phyloP scores from a whole-genome alignment of 139 green algal genomes.

The Ettlia oleoabundans region DNA sequence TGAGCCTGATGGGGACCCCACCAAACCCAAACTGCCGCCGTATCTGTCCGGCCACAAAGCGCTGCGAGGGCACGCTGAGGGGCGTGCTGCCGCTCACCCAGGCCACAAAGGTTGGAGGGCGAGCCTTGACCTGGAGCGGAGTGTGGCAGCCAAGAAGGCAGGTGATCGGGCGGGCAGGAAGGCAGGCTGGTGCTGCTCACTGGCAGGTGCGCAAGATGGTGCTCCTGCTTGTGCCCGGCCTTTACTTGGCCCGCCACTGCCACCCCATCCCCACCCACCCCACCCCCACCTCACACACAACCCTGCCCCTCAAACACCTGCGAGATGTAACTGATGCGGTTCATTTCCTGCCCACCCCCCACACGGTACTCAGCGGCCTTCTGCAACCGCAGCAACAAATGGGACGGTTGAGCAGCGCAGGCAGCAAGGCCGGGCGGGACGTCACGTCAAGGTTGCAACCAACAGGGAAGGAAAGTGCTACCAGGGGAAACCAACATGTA shows the following conservation, averaged over 20 bases:
- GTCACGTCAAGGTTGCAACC: not conserved
- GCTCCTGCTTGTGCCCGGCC: no score
- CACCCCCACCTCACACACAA: no score
- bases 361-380: not conserved
- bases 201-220: no score
- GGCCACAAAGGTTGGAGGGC: slow-evolving; percentile 81
- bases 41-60: slow-evolving; percentile 32
- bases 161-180: not conserved
- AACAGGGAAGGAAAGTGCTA: no score
- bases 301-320: slow-evolving; percentile 42
- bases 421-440: not conserved
- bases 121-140: slow-evolving; percentile 61
- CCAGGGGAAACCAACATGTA: no score
- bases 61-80: not conserved
- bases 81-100: slow-evolving; percentile 57
- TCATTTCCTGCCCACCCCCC: slow-evolving; percentile 49
- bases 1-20: slow-evolving; percentile 39
- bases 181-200: no score
- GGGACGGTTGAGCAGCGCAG: not conserved
- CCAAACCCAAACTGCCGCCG: slow-evolving; percentile 42
- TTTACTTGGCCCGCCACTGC: not conserved
- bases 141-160: not conserved
- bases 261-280: no score
- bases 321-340: slow-evolving; percentile 71
- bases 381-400: not conserved